These are phyloP conservation scores for Aphanomyces euteiches DNA, from an alignment of 352 stramenopile genomes.

Conservation along the genomic window DNA sequence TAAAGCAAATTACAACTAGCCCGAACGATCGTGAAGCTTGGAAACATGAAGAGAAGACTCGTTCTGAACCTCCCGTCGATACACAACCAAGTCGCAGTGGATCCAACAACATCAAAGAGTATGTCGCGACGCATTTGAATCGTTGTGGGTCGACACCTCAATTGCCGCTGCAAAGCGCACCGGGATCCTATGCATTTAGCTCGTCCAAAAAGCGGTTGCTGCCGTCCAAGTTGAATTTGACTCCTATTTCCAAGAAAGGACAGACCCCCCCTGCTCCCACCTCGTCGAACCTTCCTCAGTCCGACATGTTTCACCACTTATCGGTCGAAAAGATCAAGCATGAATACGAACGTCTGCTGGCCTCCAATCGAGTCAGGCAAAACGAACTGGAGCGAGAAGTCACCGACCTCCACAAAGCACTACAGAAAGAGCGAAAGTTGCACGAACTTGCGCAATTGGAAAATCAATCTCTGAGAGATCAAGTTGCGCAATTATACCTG, in stretches of 20 bases:
- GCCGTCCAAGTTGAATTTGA: slow-evolving; percentile 23
- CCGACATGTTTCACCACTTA: slow-evolving; percentile 31
- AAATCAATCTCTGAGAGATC: slow-evolving; percentile 40
- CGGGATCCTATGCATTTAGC: slow-evolving; percentile 52
- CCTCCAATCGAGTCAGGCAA: not conserved
- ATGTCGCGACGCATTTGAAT: slow-evolving; percentile 47
- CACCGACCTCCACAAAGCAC: slow-evolving; percentile 34
- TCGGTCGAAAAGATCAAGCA: slow-evolving; percentile 26
- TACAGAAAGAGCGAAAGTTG: slow-evolving; percentile 39
- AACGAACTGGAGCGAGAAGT: slow-evolving; percentile 43
- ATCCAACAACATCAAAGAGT: not conserved
- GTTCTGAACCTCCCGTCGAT: too few species aligned
- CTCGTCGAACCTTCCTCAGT: slow-evolving; percentile 22
- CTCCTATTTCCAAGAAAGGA: slow-evolving; percentile 37
- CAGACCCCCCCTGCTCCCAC: slow-evolving; percentile 47
- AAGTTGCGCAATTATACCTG: slow-evolving; percentile 40
- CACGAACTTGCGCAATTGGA: slow-evolving; percentile 38
- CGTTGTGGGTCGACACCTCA: slow-evolving; percentile 59
- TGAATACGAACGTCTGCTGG: not conserved
- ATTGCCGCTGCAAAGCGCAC: slow-evolving; percentile 52
- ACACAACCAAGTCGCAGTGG: not conserved
- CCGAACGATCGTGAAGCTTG: too few species aligned
- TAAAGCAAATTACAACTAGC: not conserved
- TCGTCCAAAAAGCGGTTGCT: slow-evolving; percentile 59
- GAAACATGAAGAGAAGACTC: too few species aligned